Evolutionary conservation across 805 yeast species (phyloP), one percentile per base, ranked within the genome.

Genomic region (Candida nemodendra): DNA sequence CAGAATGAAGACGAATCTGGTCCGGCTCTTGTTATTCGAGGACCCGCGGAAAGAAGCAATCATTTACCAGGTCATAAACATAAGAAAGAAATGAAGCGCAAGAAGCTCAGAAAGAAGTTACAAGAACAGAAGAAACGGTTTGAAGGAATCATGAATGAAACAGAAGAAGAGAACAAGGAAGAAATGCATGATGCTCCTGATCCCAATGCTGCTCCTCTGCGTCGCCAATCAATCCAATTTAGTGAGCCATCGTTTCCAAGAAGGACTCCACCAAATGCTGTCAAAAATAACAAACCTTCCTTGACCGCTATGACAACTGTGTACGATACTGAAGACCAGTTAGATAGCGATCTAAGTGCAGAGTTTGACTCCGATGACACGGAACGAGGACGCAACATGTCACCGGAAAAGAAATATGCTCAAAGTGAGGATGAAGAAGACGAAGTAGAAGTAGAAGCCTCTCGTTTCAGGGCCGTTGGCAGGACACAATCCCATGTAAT

Each of bases 1-100:
- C 37, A 53, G 4, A 45, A 52, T 21, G 66, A 61, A 17, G 72
- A 70, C 17, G 82, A 78, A 24, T 78, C 81, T 25, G 95, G 91
- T 0, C 93, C 91, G 4, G 89, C 91, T 1, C 61, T 88, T 24
- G 78, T 82, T 6, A 82, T 89, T 30, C 74, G 74, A 42, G 81
- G 93, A 0, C 96, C 98, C 1, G 76, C 82, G 14, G 95, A 83
- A 50, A 67, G 84, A 42, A 84, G 73, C 50, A 53, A 62, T 12
- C 59, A 41, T 17, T 31, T 50, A 1, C 51, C 56, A 11, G 56
- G 59, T 6, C 55, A 55, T 33, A 35, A 29, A 13, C 46, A 41
- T 23, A 42, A 37, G 24, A 38, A 41, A 15, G 51, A 50, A 33
- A 34, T 41, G 17, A 54, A 49, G 23, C 49, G 57, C 29, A 53